Evolutionary conservation across 2,329 filamentous ascomycete species (phyloP).

Genomic region (Trichoderma semiorbis): DNA sequence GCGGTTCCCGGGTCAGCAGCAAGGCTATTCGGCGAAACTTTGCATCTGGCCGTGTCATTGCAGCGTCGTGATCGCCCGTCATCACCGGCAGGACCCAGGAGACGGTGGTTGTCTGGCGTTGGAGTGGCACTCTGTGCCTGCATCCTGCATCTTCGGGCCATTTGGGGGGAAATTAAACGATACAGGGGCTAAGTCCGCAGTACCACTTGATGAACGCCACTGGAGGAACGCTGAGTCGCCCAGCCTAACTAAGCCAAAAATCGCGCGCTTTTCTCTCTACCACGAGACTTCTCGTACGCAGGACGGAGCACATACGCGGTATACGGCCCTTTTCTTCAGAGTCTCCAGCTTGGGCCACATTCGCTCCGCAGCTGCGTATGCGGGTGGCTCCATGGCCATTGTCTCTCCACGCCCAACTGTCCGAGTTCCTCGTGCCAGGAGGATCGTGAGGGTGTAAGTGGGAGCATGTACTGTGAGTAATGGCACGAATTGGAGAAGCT

Average conservation of each 20-base stretch:
- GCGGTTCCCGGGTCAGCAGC: neutral
- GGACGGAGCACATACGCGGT: neutral
- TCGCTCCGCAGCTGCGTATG: constrained; percentile 15
- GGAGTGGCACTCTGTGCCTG: constrained; percentile 12
- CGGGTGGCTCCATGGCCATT: constrained; percentile 3
- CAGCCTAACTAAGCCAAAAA: constrained; percentile 11
- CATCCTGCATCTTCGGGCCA: constrained; percentile 12
- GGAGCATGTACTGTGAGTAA: constrained; percentile 10
- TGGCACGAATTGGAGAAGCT: neutral
- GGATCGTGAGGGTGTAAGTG: neutral
- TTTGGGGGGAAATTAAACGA: constrained; percentile 14
- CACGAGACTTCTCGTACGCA: neutral
- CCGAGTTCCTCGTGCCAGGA: neutral
- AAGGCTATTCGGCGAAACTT: constrained; percentile 6
- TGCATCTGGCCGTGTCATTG: constrained; percentile 8
- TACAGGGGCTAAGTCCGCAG: constrained; percentile 13
- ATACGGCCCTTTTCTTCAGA: constrained; percentile 16
- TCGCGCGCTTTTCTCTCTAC: constrained; percentile 10
- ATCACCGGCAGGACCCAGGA: neutral
- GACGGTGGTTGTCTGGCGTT: neutral
- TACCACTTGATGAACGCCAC: constrained; percentile 10
- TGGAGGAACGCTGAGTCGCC: constrained; percentile 8
- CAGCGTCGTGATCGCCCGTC: constrained; percentile 5
- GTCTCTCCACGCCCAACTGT: constrained; percentile 2
- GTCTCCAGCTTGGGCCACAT: constrained; percentile 15